Evolutionary conservation across 73 alveolate species (phyloP).

Genomic region (Symbiodinium natans): DNA sequence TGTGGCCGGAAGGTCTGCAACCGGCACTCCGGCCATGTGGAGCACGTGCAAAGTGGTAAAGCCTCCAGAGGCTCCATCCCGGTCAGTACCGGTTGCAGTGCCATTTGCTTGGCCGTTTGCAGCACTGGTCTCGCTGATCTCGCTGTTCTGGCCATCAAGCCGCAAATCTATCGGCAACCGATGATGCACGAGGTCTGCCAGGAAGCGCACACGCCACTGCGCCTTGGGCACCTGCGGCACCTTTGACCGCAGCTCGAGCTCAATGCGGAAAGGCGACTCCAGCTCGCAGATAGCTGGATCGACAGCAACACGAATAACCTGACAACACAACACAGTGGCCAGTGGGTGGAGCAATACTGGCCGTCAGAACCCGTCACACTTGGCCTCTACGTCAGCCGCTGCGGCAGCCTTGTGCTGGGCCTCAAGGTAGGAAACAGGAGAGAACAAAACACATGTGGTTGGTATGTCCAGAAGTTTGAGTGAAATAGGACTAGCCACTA

Average conservation of each 20-base stretch:
- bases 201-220: slow-evolving; percentile 50
- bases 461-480: too few species aligned
- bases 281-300: slow-evolving; percentile 44
- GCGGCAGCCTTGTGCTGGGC: not conserved
- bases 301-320: slow-evolving; percentile 22
- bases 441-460: too few species aligned
- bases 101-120: too few species aligned
- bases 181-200: slow-evolving; percentile 77
- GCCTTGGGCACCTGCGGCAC: slow-evolving; percentile 4
- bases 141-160: slow-evolving; percentile 10
- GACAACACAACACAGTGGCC: not conserved
- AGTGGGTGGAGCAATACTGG: too few species aligned
- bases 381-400: not conserved
- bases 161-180: slow-evolving; percentile 24
- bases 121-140: not conserved
- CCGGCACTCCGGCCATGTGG: not conserved
- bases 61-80: too few species aligned
- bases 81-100: too few species aligned
- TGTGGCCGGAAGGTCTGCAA: slow-evolving; percentile 17
- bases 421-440: not conserved
- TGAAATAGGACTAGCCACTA: too few species aligned
- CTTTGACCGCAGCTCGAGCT: slow-evolving; percentile 35
- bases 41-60: not conserved
- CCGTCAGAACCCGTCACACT: too few species aligned
- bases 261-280: slow-evolving; percentile 49